A percentile compares a stretch with the other conserved stretches of the same genome.
Conservation (phyloP, 257 asterid species). For the Petunia secreta region DNA sequence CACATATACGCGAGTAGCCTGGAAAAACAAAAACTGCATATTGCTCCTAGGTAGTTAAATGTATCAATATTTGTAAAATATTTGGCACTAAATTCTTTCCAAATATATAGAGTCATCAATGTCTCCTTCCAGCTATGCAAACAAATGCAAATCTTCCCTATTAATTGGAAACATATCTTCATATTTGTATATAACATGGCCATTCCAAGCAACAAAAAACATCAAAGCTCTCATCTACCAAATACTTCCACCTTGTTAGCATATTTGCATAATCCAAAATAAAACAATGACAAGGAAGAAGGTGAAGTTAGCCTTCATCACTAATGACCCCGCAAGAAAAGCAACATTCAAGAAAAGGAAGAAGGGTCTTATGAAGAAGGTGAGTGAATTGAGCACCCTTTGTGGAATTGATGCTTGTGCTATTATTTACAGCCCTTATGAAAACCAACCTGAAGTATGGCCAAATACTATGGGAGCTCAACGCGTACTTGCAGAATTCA, state of each 20-base stretch:
- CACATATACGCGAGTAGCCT: neutral
- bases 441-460: slow-evolving; percentile 68
- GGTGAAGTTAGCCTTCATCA: slow-evolving; percentile 76
- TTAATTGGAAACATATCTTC: slow-evolving; percentile 46
- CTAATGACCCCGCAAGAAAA: slow-evolving; percentile 69
- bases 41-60: neutral
- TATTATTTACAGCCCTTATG: slow-evolving; percentile 71
- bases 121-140: slow-evolving; percentile 16
- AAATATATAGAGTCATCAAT: slow-evolving; percentile 13
- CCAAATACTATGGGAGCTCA: slow-evolving; percentile 63
- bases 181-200: slow-evolving; percentile 41
- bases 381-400: slow-evolving; percentile 75
- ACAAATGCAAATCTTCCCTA: slow-evolving; percentile 47
- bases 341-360: slow-evolving; percentile 83
- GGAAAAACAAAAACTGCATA: neutral
- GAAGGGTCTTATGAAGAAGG: slow-evolving; percentile 84
- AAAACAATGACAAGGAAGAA: slow-evolving; percentile 70
- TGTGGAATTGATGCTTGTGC: slow-evolving; percentile 88
- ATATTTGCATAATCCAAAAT: slow-evolving; percentile 14
- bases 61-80: neutral
- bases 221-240: slow-evolving; percentile 15
- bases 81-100: slow-evolving; percentile 33
- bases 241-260: slow-evolving; percentile 22
- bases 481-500: slow-evolving; percentile 66
- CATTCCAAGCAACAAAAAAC: slow-evolving; percentile 27